These are phyloP conservation scores for Spinacia oleracea DNA, from an alignment of 179 eudicot genomes.

Conservation along the genomic window DNA sequence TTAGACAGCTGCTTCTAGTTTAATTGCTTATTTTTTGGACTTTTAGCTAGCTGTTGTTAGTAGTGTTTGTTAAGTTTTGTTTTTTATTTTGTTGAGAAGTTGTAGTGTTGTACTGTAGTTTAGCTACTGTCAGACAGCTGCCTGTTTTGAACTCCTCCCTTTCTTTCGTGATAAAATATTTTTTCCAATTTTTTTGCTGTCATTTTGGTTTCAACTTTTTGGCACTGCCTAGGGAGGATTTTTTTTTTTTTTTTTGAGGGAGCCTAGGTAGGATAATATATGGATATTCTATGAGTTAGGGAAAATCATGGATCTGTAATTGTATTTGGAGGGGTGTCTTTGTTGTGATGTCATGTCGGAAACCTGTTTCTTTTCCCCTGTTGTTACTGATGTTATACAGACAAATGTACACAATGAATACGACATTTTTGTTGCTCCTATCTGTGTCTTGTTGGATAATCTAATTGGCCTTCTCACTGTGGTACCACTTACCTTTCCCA, in stretches of 20 bases:
- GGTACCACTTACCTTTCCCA: conserved; percentile 26
- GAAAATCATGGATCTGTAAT: background rate
- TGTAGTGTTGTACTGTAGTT: too few relatives aligned
- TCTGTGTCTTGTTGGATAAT: background rate
- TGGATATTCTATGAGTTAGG: background rate
- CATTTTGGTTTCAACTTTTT: background rate
- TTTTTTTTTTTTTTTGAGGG: too few relatives aligned
- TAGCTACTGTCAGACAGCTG: too few relatives aligned
- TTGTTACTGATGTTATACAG: background rate
- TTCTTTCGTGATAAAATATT: background rate
- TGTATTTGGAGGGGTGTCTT: background rate
- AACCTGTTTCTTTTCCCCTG: background rate
- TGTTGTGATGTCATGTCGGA: background rate
- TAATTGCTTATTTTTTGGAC: too few relatives aligned
- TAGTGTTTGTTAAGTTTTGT: too few relatives aligned
- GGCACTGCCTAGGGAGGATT: conserved; percentile 4
- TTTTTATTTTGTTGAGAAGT: too few relatives aligned
- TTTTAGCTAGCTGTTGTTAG: too few relatives aligned
- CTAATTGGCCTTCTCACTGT: conserved; percentile 1
- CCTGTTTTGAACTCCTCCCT: too few relatives aligned
- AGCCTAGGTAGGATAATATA: background rate
- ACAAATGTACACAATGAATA: background rate
- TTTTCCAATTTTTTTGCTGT: background rate
- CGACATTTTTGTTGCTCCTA: background rate
- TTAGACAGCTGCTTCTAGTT: too few relatives aligned